Evolutionary conservation across 768 basidiomycete genomes (phyloP).

Genomic region (Russula brevipes): DNA sequence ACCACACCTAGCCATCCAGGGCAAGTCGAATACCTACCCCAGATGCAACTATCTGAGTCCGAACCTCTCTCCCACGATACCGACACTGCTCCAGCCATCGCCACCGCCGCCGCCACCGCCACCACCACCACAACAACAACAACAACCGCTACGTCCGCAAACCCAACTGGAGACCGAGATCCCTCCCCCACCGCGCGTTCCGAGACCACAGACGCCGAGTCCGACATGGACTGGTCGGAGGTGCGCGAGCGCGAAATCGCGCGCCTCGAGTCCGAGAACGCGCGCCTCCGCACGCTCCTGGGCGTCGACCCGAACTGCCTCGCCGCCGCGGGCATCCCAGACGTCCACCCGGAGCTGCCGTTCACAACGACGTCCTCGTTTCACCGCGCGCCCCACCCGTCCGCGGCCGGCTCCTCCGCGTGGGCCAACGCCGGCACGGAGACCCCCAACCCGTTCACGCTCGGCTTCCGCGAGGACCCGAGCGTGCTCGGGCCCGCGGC

Average conservation of each 20-base stretch:
- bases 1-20: neutral
- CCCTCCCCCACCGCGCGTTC: neutral
- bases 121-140: neutral
- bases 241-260: constrained; percentile 85
- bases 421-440: constrained; percentile 27
- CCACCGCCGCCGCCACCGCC: constrained; percentile 19
- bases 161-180: neutral
- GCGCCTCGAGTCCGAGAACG: constrained; percentile 80
- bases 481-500: constrained; percentile 26
- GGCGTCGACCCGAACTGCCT: constrained; percentile 58
- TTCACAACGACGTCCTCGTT: neutral
- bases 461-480: constrained; percentile 21
- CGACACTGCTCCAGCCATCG: neutral
- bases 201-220: constrained; percentile 21
- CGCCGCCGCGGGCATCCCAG: constrained; percentile 48
- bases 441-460: constrained; percentile 29
- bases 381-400: constrained; percentile 2
- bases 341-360: constrained; percentile 43
- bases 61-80: constrained; percentile 5
- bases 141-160: neutral
- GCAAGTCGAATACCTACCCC: neutral
- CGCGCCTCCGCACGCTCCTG: constrained; percentile 64
- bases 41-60: neutral
- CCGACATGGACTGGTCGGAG: constrained; percentile 71
- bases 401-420: constrained; percentile 21